phyloP scores from a whole-genome alignment of 2,329 filamentous ascomycete genomes.

The Chaetomium olivaceum region DNA sequence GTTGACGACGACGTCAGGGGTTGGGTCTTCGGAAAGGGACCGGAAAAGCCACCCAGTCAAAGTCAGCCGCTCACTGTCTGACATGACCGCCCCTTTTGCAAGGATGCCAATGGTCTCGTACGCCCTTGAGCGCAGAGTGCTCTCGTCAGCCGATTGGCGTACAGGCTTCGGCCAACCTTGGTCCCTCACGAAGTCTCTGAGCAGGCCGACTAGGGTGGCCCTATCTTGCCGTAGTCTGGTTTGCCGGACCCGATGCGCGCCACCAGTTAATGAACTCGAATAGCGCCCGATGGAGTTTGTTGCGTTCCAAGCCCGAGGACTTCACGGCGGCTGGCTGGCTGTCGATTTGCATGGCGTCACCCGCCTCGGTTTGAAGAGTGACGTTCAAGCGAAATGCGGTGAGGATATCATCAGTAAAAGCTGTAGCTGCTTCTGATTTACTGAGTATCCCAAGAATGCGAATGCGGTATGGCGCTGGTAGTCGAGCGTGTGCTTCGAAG shows the following conservation, averaged over 20 bases:
- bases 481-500: slow-evolving; percentile 71
- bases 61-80: slow-evolving; percentile 55
- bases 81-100: slow-evolving; percentile 62
- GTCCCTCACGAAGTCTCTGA: slow-evolving; percentile 72
- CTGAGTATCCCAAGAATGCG: slow-evolving; percentile 74
- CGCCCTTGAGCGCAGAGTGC: slow-evolving; percentile 72
- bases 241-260: slow-evolving; percentile 67
- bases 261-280: slow-evolving; percentile 87
- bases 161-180: slow-evolving; percentile 77
- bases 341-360: slow-evolving; percentile 33
- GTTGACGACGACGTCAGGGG: slow-evolving; percentile 74
- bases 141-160: slow-evolving; percentile 54
- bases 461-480: slow-evolving; percentile 71
- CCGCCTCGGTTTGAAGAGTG: not conserved
- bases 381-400: slow-evolving; percentile 65
- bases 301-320: slow-evolving; percentile 67
- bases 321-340: slow-evolving; percentile 27
- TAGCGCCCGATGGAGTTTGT: slow-evolving; percentile 77
- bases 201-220: slow-evolving; percentile 66
- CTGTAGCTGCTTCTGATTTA: slow-evolving; percentile 73
- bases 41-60: slow-evolving; percentile 75
- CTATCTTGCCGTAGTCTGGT: slow-evolving; percentile 63
- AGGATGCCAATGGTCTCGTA: slow-evolving; percentile 91
- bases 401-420: slow-evolving; percentile 67
- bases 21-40: slow-evolving; percentile 77